These are phyloP conservation scores for Tolypocladium inflatum DNA, from an alignment of 2,329 filamentous ascomycete genomes.

Conservation along the genomic window DNA sequence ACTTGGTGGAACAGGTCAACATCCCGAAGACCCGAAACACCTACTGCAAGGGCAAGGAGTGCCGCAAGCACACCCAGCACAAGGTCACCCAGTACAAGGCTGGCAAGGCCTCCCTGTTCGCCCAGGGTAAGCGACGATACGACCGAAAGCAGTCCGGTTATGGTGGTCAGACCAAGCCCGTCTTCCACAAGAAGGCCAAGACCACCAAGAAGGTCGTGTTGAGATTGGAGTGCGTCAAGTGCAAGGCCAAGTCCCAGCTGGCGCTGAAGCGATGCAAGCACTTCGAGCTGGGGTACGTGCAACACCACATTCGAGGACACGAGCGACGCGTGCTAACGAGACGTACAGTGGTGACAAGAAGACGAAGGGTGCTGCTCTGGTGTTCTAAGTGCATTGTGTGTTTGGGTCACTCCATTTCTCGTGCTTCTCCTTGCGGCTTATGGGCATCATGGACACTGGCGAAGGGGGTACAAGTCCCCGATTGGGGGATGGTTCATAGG, in stretches of 20 bases:
- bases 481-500: conserved; percentile 34
- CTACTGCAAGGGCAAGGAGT: conserved; percentile 95
- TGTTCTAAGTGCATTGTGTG: conserved; percentile 75
- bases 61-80: conserved; percentile 85
- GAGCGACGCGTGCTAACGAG: conserved; percentile 25
- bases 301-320: neutral
- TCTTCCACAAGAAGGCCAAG: conserved; percentile 99
- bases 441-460: conserved; percentile 40
- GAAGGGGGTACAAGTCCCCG: conserved; percentile 36
- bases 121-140: conserved; percentile 99
- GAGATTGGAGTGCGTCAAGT: conserved; percentile 91
- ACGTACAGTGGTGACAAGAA: conserved; percentile 95
- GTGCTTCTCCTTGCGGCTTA: conserved; percentile 34
- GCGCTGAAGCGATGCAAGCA: conserved; percentile 99
- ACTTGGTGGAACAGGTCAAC: conserved; percentile 63
- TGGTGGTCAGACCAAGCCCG: conserved; percentile 99
- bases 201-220: conserved; percentile 99
- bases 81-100: conserved; percentile 97
- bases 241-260: conserved; percentile 98
- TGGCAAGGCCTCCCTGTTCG: conserved; percentile 91
- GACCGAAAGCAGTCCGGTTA: conserved; percentile 99
- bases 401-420: conserved; percentile 30
- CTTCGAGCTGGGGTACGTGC: conserved; percentile 94
- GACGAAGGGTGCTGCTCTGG: conserved; percentile 99
- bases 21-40: conserved; percentile 96